Conservation (phyloP, 116 monocot species). For the Trichopus zeylanicus region DNA sequence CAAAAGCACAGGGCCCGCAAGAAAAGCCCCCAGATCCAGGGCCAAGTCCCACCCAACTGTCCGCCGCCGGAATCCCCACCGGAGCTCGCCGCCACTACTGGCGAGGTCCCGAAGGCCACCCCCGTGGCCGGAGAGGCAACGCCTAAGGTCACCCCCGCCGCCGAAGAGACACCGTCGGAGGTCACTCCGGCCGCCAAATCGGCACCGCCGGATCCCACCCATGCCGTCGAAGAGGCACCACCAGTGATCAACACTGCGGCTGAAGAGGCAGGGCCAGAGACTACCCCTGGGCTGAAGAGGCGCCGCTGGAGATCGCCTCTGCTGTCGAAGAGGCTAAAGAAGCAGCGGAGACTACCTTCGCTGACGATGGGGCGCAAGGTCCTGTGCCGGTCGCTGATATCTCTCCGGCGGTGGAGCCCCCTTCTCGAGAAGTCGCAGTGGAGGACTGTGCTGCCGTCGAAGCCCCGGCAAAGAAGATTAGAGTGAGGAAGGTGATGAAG, state of each 20-base stretch:
- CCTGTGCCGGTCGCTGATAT: not conserved
- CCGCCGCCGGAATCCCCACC: not conserved
- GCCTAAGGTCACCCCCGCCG: not conserved
- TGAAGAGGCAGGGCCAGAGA: not conserved
- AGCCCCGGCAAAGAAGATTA: not conserved
- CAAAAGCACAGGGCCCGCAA: not conserved
- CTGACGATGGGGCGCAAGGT: not conserved
- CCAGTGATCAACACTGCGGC: not conserved
- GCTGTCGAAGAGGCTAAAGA: too few relatives aligned
- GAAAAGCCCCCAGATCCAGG: constrained; percentile 5
- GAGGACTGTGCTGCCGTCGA: not conserved
- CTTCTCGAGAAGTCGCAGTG: not conserved
- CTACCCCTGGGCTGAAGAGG: not conserved
- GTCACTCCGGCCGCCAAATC: not conserved
- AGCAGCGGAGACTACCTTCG: not conserved
- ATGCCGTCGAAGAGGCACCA: not conserved
- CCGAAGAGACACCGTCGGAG: constrained; percentile 3
- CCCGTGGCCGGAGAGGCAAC: too few relatives aligned
- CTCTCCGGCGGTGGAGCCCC: not conserved
- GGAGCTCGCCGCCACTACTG: not conserved
- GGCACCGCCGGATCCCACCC: not conserved
- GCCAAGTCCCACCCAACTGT: not conserved
- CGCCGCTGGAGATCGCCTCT: too few relatives aligned
- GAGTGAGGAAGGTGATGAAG: constrained; percentile 49
- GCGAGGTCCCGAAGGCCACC: not conserved